These are phyloP conservation scores for Fraxinus anomala DNA, from an alignment of 257 asterid species.

Conservation along the genomic window DNA sequence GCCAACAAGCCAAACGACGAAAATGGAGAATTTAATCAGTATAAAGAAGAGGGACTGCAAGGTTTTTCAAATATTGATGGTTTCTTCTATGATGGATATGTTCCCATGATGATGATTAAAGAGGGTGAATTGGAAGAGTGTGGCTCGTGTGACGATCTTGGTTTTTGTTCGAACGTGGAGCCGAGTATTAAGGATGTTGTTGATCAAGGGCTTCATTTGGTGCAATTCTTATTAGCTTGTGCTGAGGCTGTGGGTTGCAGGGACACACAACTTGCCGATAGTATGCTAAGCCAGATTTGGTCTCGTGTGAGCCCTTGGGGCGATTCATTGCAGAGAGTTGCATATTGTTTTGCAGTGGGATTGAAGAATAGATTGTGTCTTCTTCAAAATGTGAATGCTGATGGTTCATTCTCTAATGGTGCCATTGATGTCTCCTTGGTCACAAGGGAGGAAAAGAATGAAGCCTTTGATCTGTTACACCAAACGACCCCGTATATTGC, in stretches of 20 bases:
- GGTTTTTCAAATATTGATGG: conserved; percentile 14
- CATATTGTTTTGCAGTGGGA: conserved; percentile 51
- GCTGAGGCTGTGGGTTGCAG: conserved; percentile 70
- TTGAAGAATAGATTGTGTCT: conserved; percentile 41
- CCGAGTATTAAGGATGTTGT: conserved; percentile 23
- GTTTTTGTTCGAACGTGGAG: conserved; percentile 9
- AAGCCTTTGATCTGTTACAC: conserved; percentile 47
- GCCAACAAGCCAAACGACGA: conserved; percentile 11
- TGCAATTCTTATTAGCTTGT: conserved; percentile 56
- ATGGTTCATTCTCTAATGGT: conserved; percentile 33
- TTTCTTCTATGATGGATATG: conserved; percentile 18
- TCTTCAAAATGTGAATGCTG: conserved; percentile 39
- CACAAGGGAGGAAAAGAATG: conserved; percentile 35
- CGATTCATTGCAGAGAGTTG: conserved; percentile 55
- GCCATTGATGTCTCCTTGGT: conserved; percentile 20
- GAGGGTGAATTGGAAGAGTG: conserved; percentile 18
- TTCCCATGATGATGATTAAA: conserved; percentile 17
- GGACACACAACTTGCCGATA: conserved; percentile 46
- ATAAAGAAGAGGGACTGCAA: conserved; percentile 23
- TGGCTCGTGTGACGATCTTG: conserved; percentile 28
- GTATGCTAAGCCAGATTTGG: conserved; percentile 48
- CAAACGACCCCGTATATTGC: conserved; percentile 52
- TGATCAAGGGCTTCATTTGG: conserved; percentile 55
- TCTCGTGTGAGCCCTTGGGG: conserved; percentile 47
- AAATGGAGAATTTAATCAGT: conserved; percentile 4